Percentiles rank a stretch among this genome's conserved stretches.
These are phyloP conservation scores for Blastobotrys malaysiensis DNA, from an alignment of 1,139 yeast species.

Conservation along the genomic window DNA sequence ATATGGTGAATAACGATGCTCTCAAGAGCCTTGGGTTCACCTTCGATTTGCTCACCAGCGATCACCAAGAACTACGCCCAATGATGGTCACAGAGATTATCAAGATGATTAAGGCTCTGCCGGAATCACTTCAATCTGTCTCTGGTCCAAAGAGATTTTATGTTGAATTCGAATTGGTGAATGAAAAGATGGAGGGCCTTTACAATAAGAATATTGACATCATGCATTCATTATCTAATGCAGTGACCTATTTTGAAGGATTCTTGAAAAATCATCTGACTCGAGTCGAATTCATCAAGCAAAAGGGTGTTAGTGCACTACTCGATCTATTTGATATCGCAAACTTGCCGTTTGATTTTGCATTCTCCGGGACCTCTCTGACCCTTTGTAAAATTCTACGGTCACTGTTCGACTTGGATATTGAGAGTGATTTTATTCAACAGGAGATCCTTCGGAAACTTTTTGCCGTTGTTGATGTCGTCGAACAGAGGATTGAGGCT, in stretches of 20 bases:
- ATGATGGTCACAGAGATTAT: constrained; percentile 49
- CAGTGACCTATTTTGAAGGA: constrained; percentile 31
- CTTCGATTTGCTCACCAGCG: constrained; percentile 79
- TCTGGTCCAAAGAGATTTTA: constrained; percentile 15
- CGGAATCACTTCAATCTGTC: constrained; percentile 26
- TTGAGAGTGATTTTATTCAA: constrained; percentile 24
- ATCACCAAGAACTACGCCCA: constrained; percentile 68
- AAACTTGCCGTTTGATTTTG: constrained; percentile 35
- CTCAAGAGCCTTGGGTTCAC: constrained; percentile 57
- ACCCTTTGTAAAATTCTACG: constrained; percentile 25
- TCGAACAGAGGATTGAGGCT: constrained; percentile 13
- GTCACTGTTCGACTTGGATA: constrained; percentile 29
- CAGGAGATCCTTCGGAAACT: constrained; percentile 14
- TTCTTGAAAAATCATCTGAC: constrained; percentile 31
- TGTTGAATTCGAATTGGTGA: constrained; percentile 14
- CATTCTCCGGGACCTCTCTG: constrained; percentile 29
- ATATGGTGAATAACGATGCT: constrained; percentile 28
- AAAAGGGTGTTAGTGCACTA: constrained; percentile 27
- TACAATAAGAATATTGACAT: constrained; percentile 12
- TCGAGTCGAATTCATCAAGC: constrained; percentile 31
- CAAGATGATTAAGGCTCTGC: constrained; percentile 44
- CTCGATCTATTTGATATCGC: constrained; percentile 26
- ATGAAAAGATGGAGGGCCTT: background rate
- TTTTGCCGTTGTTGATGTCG: constrained; percentile 7
- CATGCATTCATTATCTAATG: constrained; percentile 21